Conservation (phyloP, 2,329 filamentous ascomycete genomes). For the Fusarium floridanum region DNA sequence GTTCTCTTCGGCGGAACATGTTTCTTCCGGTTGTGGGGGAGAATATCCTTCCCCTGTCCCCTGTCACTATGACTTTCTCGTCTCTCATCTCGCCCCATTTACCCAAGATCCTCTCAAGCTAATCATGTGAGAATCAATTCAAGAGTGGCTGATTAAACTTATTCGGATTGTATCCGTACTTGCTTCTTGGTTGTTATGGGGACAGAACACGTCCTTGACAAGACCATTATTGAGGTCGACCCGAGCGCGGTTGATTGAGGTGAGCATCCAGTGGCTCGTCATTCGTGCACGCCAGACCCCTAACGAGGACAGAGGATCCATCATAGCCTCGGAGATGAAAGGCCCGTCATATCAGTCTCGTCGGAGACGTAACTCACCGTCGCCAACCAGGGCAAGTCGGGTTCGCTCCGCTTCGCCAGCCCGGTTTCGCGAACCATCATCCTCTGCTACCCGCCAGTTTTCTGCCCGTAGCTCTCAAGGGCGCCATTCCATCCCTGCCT, state of each 20-base stretch:
- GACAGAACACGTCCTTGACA: not conserved
- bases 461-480: not conserved
- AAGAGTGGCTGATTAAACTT: not conserved
- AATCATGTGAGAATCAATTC: not conserved
- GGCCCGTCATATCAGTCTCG: not conserved
- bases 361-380: not conserved
- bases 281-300: not conserved
- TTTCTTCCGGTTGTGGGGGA: conserved; percentile 1
- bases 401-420: not conserved
- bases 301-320: not conserved
- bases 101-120: not conserved
- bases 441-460: not conserved
- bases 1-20: not conserved
- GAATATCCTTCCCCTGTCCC: not conserved
- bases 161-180: not conserved
- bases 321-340: not conserved
- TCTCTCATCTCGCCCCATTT: not conserved
- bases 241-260: not conserved
- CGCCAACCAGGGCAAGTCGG: not conserved
- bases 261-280: not conserved
- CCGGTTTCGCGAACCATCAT: not conserved
- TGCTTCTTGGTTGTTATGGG: not conserved
- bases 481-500: conserved; percentile 35
- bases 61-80: not conserved
- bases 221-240: not conserved